Conservation (phyloP, 2,329 filamentous ascomycete genomes). For the Trichophyton mentagrophytes region DNA sequence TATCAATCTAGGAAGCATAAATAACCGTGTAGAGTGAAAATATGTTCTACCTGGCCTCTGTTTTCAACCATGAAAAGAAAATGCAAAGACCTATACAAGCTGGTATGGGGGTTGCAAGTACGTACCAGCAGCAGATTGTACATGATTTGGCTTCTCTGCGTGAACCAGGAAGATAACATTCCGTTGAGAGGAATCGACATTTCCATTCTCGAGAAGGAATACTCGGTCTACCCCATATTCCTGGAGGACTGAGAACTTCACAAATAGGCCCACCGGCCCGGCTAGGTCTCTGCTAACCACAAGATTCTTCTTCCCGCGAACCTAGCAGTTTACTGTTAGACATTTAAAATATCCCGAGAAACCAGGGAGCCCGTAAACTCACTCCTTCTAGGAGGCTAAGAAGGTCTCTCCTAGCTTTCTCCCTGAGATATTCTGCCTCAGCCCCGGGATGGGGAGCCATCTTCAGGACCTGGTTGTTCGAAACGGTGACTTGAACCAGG, state of each 20-base stretch:
- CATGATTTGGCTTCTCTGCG: constrained; percentile 75
- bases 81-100: constrained; percentile 10
- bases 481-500: background rate
- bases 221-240: constrained; percentile 98
- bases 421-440: constrained; percentile 36
- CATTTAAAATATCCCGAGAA: background rate
- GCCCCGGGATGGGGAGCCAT: constrained; percentile 34
- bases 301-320: constrained; percentile 96
- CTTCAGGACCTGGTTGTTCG: background rate
- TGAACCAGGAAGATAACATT: constrained; percentile 90
- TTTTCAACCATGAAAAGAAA: constrained; percentile 4
- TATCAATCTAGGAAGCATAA: constrained; percentile 42
- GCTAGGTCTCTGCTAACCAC: constrained; percentile 85
- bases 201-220: constrained; percentile 91
- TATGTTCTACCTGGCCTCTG: constrained; percentile 43
- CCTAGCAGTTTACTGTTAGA: constrained; percentile 40
- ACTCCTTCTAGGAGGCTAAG: constrained; percentile 87
- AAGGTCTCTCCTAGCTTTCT: constrained; percentile 67
- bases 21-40: constrained; percentile 44
- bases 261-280: constrained; percentile 76
- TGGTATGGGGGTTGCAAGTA: constrained; percentile 11
- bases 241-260: constrained; percentile 88
- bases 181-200: constrained; percentile 84
- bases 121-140: constrained; percentile 79
- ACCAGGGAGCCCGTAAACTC: constrained; percentile 38